Evolutionary conservation across 75 land plant species (phyloP).

Genomic region (Sequoiadendron giganteum): DNA sequence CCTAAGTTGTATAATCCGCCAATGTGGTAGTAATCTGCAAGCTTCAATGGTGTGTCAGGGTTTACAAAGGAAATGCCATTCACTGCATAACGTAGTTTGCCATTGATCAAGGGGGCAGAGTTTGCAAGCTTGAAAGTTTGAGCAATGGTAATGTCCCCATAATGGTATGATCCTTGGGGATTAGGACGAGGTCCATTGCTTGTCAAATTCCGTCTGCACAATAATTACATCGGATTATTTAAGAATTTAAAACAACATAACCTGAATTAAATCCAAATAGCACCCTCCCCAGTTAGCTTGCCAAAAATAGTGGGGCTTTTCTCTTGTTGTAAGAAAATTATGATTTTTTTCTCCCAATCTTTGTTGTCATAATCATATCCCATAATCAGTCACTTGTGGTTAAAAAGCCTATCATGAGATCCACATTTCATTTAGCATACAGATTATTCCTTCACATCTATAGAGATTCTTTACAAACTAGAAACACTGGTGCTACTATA

Average conservation of each 20-base stretch:
- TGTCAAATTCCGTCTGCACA: conserved; percentile 61
- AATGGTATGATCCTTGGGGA: conserved; percentile 86
- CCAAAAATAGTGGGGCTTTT: neutral
- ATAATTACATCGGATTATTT: neutral
- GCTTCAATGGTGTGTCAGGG: conserved; percentile 82
- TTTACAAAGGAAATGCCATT: conserved; percentile 64
- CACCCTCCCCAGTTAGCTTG: neutral
- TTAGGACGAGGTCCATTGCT: conserved; percentile 81
- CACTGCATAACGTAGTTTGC: conserved; percentile 61
- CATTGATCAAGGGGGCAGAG: conserved; percentile 26
- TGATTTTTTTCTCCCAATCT: neutral
- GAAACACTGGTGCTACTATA: neutral
- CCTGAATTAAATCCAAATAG: neutral
- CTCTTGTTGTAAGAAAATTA: neutral
- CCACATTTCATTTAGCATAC: neutral
- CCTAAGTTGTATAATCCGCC: conserved; percentile 51
- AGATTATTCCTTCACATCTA: neutral
- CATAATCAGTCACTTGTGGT: neutral
- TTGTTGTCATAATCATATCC: neutral
- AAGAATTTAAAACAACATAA: neutral
- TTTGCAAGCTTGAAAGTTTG: conserved; percentile 53
- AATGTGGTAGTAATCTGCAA: conserved; percentile 82
- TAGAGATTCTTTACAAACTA: neutral
- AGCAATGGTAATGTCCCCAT: conserved; percentile 59
- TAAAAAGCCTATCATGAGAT: too few relatives aligned